Evolutionary conservation across 345 rosid genomes (phyloP), one percentile per base, ranked within the genome.

Genomic region (Abelmoschus esculentus): DNA sequence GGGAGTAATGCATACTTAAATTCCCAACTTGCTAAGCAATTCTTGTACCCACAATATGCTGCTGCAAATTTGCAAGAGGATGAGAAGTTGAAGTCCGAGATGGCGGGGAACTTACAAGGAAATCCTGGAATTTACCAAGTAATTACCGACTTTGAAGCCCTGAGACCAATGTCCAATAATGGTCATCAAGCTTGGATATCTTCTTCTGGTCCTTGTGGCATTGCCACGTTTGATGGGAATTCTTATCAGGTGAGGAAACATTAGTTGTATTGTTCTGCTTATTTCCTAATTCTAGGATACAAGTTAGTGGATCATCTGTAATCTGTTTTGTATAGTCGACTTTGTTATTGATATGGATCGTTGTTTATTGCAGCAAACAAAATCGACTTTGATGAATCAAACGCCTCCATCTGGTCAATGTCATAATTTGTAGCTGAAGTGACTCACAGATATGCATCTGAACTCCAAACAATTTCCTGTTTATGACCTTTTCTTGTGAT

Each of bases 21-120:
- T 66, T 76, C 81, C 68, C 89, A 84, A 63, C 77, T 81, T 2
- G 83, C 83, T n/a, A 90, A 90, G 12, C 88, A 86, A 67, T 86
- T 80, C 77, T 66, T 83, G 1, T 87, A 75, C 67, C 72, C 79
- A 12, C 79, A 83, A 10, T 84, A 68, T 56, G 29, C 73, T 70
- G 61, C 72, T 70, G 67, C 74, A 31, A 70, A 66, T 74, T 72
- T 87, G 76, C 80, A 79, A 29, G 89, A 86, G n/a, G 79, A 81
- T 52, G 79, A 79, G 78, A 86, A 84, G 71, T 56, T 81, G 56
- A 75, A 82, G 77, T 76, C 76, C 28, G 86, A 82, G 28, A 79
- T 79, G 83, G 88, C 78, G 26, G 26, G 26, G 72, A 75, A 79
- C 79, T 70, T 85, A 59, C 95, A 79, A 76, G 90, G 78, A 70